Conservation (phyloP, 257 asterid species). For the Cinchona pubescens region DNA sequence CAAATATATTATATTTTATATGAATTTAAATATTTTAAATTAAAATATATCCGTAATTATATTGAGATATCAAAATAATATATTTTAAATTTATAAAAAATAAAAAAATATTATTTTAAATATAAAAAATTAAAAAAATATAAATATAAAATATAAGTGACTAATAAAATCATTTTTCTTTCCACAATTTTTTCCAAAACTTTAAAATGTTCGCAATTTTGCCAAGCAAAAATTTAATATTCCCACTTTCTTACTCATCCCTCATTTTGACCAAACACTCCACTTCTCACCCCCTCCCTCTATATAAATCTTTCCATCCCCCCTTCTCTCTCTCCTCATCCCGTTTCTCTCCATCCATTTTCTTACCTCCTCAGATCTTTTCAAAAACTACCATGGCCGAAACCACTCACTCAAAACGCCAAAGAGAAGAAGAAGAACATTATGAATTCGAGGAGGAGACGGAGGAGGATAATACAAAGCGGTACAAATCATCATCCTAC, state of each 20-base stretch:
- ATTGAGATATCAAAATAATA: no score
- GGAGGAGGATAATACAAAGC: constrained; percentile 36
- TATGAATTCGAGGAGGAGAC: constrained; percentile 10
- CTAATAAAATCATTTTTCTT: no score
- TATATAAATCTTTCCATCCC: constrained; percentile 52
- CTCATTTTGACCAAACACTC: constrained; percentile 46
- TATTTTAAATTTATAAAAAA: no score
- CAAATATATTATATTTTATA: no score
- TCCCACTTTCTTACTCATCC: constrained; percentile 27
- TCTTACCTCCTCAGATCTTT: not conserved
- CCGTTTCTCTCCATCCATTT: constrained; percentile 13
- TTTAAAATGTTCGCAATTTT: no score
- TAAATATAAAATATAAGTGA: no score
- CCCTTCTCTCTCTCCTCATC: constrained; percentile 66
- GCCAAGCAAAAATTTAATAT: no score
- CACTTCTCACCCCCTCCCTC: constrained; percentile 36
- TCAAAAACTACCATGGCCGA: constrained; percentile 60
- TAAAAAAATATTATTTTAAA: no score
- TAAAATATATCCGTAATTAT: no score
- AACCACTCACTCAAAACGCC: constrained; percentile 57
- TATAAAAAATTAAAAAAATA: no score
- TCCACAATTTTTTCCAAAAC: no score
- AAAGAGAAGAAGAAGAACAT: constrained; percentile 38
- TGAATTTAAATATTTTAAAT: no score
- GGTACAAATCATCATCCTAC: constrained; percentile 57